Conservation (phyloP, 331 rosid genomes). For the Quercus lobata region DNA sequence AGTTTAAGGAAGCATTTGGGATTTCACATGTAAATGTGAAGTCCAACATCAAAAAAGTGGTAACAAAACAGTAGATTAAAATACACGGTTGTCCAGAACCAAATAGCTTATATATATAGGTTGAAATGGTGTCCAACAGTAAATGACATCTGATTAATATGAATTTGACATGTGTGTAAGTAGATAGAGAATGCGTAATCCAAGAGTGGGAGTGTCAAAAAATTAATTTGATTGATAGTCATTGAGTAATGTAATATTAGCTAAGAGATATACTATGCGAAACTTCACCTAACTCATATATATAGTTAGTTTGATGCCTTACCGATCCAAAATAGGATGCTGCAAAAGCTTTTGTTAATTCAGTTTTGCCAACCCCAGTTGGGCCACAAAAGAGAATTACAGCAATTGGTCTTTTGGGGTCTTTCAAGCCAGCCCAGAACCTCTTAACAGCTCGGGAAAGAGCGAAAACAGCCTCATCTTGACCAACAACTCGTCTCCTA, state of each 20-base stretch:
- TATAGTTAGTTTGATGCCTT: conserved; percentile 22
- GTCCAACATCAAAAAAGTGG: background rate
- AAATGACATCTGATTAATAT: no score
- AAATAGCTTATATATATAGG: background rate
- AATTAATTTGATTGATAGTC: no score
- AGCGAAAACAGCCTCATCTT: conserved; percentile 85
- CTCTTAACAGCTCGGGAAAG: conserved; percentile 83
- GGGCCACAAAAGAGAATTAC: conserved; percentile 89
- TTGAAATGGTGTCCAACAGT: background rate
- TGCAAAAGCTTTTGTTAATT: conserved; percentile 80
- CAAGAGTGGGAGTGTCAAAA: no score
- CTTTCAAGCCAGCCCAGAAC: conserved; percentile 81
- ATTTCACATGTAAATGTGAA: background rate
- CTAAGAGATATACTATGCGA: no score
- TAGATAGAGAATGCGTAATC: background rate
- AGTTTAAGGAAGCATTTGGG: background rate
- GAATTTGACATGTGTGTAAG: background rate
- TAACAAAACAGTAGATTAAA: background rate
- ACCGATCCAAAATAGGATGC: conserved; percentile 89
- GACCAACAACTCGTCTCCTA: conserved; percentile 71
- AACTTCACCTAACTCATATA: background rate
- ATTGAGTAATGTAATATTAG: no score
- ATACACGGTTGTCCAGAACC: background rate
- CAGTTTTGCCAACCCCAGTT: conserved; percentile 95
- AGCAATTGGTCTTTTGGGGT: conserved; percentile 85